Conservation (phyloP, 176 grass and related monocot genomes). For the Rhynchospora breviuscula region DNA sequence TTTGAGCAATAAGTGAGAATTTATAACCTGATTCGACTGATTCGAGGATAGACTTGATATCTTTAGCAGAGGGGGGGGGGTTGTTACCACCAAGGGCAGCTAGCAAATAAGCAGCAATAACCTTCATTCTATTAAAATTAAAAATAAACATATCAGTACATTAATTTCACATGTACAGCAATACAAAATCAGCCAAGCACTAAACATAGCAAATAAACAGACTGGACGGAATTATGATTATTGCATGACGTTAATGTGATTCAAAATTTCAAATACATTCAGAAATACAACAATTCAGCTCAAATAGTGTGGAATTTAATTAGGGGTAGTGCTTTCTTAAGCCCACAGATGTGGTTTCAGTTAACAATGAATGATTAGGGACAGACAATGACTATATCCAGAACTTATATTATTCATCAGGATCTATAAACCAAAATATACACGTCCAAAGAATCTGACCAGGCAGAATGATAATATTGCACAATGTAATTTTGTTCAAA, state of each 20-base stretch:
- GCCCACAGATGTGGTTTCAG: not conserved
- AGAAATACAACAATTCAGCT: not conserved
- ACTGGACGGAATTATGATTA: not conserved
- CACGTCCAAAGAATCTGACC: no score
- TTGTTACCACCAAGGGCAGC: conserved; percentile 51
- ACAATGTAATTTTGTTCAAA: no score
- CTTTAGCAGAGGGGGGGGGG: conserved; percentile 43
- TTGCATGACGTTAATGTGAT: not conserved
- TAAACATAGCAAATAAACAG: not conserved
- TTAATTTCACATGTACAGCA: not conserved
- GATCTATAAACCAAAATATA: no score
- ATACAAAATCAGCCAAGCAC: not conserved
- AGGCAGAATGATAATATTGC: no score
- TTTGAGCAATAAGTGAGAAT: not conserved
- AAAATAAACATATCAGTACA: not conserved
- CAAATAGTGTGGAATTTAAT: no score
- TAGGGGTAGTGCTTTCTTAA: no score
- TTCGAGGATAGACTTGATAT: conserved; percentile 61
- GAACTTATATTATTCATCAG: not conserved
- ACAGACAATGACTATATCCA: not conserved
- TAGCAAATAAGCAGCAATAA: conserved; percentile 63
- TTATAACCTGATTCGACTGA: conserved; percentile 74
- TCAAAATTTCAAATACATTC: not conserved
- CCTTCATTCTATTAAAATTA: conserved; percentile 42
- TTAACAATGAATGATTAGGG: not conserved